Evolutionary conservation across 495 filamentous ascomycete species (phyloP).

Genomic region (Corynascus novoguineensis): DNA sequence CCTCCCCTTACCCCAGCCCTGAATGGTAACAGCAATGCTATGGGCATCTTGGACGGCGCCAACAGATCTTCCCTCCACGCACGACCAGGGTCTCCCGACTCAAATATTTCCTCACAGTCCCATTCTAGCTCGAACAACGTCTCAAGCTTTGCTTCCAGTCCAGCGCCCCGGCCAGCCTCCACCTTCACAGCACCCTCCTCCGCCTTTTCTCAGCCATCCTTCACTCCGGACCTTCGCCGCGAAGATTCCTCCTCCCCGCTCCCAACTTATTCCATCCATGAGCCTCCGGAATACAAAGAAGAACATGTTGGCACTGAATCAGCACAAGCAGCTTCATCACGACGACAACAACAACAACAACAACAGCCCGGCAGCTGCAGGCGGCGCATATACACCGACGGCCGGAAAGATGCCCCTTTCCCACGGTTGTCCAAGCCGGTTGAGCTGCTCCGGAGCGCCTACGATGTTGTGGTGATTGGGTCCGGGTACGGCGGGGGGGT

Average conservation of each 20-base stretch:
- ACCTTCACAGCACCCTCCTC: constrained; percentile 7
- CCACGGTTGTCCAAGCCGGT: constrained; percentile 54
- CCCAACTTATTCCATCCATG: constrained; percentile 17
- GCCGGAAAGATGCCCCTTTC: constrained; percentile 33
- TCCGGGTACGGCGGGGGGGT: constrained; percentile 65
- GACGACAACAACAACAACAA: constrained; percentile 25
- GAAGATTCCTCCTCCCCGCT: constrained; percentile 13
- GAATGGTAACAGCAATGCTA: constrained; percentile 8
- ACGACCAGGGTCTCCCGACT: constrained; percentile 14
- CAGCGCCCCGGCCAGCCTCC: background rate
- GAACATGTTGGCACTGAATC: no score
- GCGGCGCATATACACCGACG: constrained; percentile 37
- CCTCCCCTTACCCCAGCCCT: constrained; percentile 28
- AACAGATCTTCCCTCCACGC: background rate
- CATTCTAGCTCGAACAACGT: no score
- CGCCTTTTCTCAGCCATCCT: background rate
- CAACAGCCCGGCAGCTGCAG: background rate
- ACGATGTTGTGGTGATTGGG: constrained; percentile 62
- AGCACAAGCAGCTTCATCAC: constrained; percentile 16
- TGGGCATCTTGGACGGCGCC: constrained; percentile 6
- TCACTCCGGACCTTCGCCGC: background rate
- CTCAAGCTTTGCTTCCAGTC: background rate
- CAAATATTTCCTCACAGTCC: constrained; percentile 6
- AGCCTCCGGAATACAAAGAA: no score
- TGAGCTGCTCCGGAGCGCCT: constrained; percentile 50